A percentile compares a stretch with the other conserved stretches of the same genome.
Evolutionary conservation across 495 filamentous ascomycete genomes (phyloP).

Genomic region (Pseudoneurospora amorphoporcata): DNA sequence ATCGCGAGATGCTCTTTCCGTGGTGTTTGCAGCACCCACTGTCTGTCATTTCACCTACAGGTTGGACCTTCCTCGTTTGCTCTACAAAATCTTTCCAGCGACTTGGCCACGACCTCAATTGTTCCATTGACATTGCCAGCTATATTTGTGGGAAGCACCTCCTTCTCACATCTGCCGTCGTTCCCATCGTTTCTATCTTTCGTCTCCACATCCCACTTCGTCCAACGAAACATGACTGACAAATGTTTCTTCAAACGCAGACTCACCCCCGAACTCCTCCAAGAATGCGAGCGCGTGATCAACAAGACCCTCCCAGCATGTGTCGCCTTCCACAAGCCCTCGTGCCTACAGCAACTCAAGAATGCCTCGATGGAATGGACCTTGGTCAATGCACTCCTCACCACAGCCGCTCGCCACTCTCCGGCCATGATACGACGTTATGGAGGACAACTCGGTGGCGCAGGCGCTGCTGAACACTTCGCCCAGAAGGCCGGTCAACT

Average conservation of each 20-base stretch:
- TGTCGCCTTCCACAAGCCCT: conserved; percentile 43
- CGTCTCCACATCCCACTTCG: background rate
- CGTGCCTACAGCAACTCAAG: conserved; percentile 41
- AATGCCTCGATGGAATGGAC: conserved; percentile 33
- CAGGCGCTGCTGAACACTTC: conserved; percentile 37
- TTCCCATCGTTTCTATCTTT: background rate
- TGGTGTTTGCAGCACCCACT: background rate
- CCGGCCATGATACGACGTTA: conserved; percentile 39
- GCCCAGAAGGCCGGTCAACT: conserved; percentile 36
- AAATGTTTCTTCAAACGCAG: conserved; percentile 13
- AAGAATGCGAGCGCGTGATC: conserved; percentile 41
- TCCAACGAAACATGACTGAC: conserved; percentile 4
- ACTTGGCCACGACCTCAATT: background rate
- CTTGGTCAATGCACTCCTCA: conserved; percentile 39
- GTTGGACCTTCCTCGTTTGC: background rate
- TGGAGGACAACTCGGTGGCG: conserved; percentile 34
- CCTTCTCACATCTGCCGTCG: background rate
- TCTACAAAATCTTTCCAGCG: background rate
- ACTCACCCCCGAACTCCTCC: conserved; percentile 36
- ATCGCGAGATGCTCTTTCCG: background rate
- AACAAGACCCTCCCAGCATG: conserved; percentile 40
- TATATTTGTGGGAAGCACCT: background rate
- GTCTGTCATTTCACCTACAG: background rate
- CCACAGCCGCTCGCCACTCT: conserved; percentile 38
- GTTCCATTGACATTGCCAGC: background rate